Evolutionary conservation across 1,139 yeast species (phyloP), one percentile per base, ranked within the genome.

Genomic region (Starmera stellimalicola): DNA sequence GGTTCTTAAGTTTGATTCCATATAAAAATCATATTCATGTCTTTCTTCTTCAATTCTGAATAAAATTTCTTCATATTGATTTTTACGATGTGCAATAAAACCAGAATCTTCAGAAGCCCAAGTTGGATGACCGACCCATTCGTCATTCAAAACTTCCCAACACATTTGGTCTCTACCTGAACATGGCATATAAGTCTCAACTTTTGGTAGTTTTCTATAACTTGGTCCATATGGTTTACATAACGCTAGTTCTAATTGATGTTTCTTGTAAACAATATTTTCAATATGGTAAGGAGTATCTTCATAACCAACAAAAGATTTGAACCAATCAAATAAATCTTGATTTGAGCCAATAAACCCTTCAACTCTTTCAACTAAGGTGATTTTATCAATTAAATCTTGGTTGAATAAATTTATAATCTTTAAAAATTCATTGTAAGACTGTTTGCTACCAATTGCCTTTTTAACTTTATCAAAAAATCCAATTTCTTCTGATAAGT

Each of bases 71-170:
- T 91, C 98, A 55, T 88, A 91, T 60, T 91, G 98, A 54, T 93
- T 91, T 58, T 93, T 91, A 48, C 97, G 77, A 57, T 93, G 98
- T 14, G 98, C 95, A 54, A 91, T 88, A 52, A 88, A 91, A 0
- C 98, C 98, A 17, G 95, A 84, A 55, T 93, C 98, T 58, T 91
- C 98, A 1, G 97, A 88, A 2, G 97, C 98, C 98, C 98, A 93
- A 6, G 95, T 94, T 26, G 99, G 99, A 58, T 88, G 97, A 3
- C 96, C 96, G 18, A 91, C 97, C 97, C 97, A 93, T 59, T 91
- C 97, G 55, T 91, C 98, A 57, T 91, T 91, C 47, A 93, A 69
- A 18, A 91, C 95, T 55, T 91, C 97, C 97, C 97, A 88, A 55
- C 98, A 93, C 93, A 93, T 84, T 52, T 88, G 97, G 57, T 93